Conservation (phyloP, 495 filamentous ascomycete genomes). For the Massariosphaeria phaeospora region DNA sequence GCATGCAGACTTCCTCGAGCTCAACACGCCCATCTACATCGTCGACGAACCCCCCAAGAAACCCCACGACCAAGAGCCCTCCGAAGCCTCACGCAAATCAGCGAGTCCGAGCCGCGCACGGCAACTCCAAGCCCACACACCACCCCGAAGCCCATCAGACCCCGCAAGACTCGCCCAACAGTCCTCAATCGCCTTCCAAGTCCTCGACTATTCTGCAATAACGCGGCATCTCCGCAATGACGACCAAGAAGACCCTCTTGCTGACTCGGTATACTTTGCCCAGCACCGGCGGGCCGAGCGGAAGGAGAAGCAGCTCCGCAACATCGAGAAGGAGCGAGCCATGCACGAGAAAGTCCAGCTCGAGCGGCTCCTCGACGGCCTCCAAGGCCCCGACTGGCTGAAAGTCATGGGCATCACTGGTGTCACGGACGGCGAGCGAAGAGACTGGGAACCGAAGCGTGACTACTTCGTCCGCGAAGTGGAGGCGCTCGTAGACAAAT, state of each 20-base stretch:
- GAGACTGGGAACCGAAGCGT: slow-evolving; percentile 79
- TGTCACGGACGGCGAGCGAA: slow-evolving; percentile 75
- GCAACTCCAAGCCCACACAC: slow-evolving; percentile 1
- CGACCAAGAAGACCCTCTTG: slow-evolving; percentile 56
- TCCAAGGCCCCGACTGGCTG: slow-evolving; percentile 90
- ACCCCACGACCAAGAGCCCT: slow-evolving; percentile 4
- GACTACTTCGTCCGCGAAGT: slow-evolving; percentile 78
- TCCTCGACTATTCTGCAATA: slow-evolving; percentile 54
- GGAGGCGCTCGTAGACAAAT: slow-evolving; percentile 74
- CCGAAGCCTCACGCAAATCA: slow-evolving; percentile 35
- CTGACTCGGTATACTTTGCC: slow-evolving; percentile 61
- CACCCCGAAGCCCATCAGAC: background rate
- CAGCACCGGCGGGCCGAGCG: slow-evolving; percentile 74
- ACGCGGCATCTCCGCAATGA: slow-evolving; percentile 38
- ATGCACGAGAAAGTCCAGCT: slow-evolving; percentile 89
- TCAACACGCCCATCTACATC: slow-evolving; percentile 58
- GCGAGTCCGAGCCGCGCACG: slow-evolving; percentile 20
- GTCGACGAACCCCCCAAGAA: slow-evolving; percentile 44
- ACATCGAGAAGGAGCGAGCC: slow-evolving; percentile 85
- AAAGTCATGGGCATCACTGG: slow-evolving; percentile 87
- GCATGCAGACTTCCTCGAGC: slow-evolving; percentile 51
- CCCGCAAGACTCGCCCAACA: slow-evolving; percentile 47
- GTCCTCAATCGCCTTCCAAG: slow-evolving; percentile 50
- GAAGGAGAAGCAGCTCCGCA: slow-evolving; percentile 87
- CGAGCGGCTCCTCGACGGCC: slow-evolving; percentile 75